Evolutionary conservation across 176 grass and related monocot species (phyloP), one percentile per base, ranked within the genome.

Genomic region (Oryza officinalis): DNA sequence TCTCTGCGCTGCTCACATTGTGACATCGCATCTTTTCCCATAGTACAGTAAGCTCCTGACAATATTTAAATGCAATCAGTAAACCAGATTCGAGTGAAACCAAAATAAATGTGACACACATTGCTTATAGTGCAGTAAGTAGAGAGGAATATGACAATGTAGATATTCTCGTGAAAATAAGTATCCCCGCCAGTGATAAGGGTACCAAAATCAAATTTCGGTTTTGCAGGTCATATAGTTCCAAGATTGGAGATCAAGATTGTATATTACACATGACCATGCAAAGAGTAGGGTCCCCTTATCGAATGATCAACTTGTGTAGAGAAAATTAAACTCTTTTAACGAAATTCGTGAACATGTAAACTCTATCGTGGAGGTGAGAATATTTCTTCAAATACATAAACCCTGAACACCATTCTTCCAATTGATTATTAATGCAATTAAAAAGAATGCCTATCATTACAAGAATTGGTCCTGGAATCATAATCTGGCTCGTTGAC

Each of bases 21-120:
- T 86, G 89, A 8, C 87, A 81, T 87, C 96, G 85, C 91, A 99
- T 96, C 85, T 99, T 99, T 86, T 99, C 96, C 93, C 96, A 99
- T 22, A 99, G 83, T 13, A 88, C 79, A 13, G 93, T 80, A 40
- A 94, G 91, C 35, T 99, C 96, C 96, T 99, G 87, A 31, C 23
- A 31, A 80, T 5, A 86, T 83, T 28, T 44, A 78, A 13, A 49
- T 7, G 37, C 17, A 23, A 13, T 15, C 37, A 60, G n/a, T 72
- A 77, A 54, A 23, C 22, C 2, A 61, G 4, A 20, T 72, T 4
- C 18, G 2, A 71, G 1, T 52, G 52, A 40, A 41, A 5, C n/a
- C 47, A 73, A 31, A 4, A 63, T 18, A 7, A 61, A 61, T 61
- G 8, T 25, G n/a, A 25, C 9, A 61, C 18, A 25, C 2, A 10